These are phyloP conservation scores for Miamiensis avidus DNA, from an alignment of 169 alveolate genomes.

Conservation along the genomic window DNA sequence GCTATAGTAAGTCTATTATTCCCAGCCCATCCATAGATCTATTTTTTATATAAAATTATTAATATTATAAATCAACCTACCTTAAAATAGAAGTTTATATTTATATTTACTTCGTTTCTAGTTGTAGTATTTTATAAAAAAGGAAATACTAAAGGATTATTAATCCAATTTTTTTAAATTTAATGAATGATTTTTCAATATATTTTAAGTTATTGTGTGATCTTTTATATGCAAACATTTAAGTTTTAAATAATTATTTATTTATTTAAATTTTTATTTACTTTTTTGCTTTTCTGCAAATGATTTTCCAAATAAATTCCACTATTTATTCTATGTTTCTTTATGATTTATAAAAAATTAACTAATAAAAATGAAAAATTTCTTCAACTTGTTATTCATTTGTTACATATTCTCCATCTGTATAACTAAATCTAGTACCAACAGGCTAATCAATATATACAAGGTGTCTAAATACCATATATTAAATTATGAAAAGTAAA, in stretches of 20 bases:
- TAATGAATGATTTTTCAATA: background rate
- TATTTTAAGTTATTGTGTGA: background rate
- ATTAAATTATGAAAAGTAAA: too few species aligned
- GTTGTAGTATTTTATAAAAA: background rate
- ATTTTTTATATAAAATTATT: too few species aligned
- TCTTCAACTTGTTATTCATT: background rate
- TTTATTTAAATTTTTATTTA: too few species aligned
- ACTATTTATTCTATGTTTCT: background rate
- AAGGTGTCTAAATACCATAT: constrained; percentile 49
- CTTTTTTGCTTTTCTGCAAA: background rate
- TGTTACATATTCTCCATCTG: background rate
- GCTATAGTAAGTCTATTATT: background rate
- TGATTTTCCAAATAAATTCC: background rate
- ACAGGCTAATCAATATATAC: constrained; percentile 79
- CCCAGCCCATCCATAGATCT: background rate
- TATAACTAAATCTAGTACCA: constrained; percentile 28
- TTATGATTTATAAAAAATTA: background rate
- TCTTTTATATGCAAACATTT: too few species aligned
- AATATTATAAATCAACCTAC: background rate
- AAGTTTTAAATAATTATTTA: too few species aligned
- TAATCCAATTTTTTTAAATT: background rate
- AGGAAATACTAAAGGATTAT: background rate
- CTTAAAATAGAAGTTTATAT: too few species aligned
- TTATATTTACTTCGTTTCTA: background rate
- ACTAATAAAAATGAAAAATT: too few species aligned